phyloP scores from a whole-genome alignment of 441 rosid genomes.

The Omphalea diandra region DNA sequence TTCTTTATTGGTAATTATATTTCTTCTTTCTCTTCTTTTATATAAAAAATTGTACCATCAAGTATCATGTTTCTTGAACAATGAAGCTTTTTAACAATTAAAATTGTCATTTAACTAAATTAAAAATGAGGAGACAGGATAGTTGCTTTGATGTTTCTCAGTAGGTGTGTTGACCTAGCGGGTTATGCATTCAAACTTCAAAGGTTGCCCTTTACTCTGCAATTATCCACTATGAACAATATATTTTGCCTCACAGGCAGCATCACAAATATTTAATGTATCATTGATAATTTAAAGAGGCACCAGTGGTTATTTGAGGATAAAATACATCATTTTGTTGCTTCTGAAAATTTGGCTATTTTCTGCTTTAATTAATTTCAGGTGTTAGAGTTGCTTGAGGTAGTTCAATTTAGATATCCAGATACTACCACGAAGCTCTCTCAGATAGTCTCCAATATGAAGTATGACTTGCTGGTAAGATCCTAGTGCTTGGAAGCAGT shows the following conservation, averaged over 20 bases:
- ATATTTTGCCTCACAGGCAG: not conserved
- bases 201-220: too few species aligned
- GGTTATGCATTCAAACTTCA: too few species aligned
- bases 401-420: constrained; percentile 88
- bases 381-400: constrained; percentile 90
- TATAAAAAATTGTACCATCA: not conserved
- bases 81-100: not conserved
- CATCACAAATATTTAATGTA: not conserved
- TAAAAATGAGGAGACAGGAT: not conserved
- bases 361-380: constrained; percentile 32
- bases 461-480: constrained; percentile 75
- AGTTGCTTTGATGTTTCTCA: not conserved
- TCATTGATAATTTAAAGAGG: not conserved
- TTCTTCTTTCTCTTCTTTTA: not conserved
- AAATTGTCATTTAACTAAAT: not conserved
- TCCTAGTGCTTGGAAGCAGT: constrained; percentile 12
- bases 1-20: not conserved
- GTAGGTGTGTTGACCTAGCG: not conserved
- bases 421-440: constrained; percentile 73
- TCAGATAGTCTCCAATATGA: constrained; percentile 59
- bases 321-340: constrained; percentile 19
- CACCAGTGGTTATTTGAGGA: not conserved
- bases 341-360: constrained; percentile 19
- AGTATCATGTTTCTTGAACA: not conserved
- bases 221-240: too few species aligned